Evolutionary conservation across 2,329 filamentous ascomycete genomes (phyloP), one percentile per base, ranked within the genome.

Genomic region (Diaporthe aspalathi): DNA sequence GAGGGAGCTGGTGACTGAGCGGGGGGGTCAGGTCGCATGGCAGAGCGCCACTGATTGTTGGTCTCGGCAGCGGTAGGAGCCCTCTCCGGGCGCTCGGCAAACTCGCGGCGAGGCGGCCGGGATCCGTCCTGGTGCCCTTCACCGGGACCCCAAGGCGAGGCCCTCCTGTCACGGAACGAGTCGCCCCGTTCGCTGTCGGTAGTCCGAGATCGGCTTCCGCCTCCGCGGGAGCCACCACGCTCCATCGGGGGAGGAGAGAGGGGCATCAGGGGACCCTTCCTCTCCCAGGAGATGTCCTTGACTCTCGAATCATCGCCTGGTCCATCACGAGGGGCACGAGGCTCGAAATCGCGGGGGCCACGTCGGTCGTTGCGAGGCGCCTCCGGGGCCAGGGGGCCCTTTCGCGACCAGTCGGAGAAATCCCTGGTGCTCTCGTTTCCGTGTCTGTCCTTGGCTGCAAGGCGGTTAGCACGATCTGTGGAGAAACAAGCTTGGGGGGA

Each of bases 31-130:
- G 95, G 94, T 76, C 91, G 92, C 95, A 98, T 98, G 82, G 89
- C 93, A 75, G 88, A 87, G 77, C 96, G 92, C 96, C 96, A 99
- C 83, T 97, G 91, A 83, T 91, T 97, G 80, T 98, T 96, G 79
- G 93, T 90, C 73, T 99, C 96, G 63, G 96, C 93, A 50, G 96
- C 96, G 70, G 93, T 98, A 27, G 93, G 93, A 65, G 87, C 87
- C 76, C 93, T 89, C 79, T 94, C 92, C 20, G 85, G 81, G 70
- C 84, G 83, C 66, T 87, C 87, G 16, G 91, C 89, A 80, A 93
- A 93, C 77, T 95, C 93, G 78, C 92, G 90, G 78, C 93, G 90
- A 50, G 94, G 93, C 73, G 93, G 93, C 74, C 93, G 89, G 29
- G 94, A 94, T 38, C 92, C 93, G 74, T 94, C 93, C 78, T 93